A percentile compares a stretch with the other conserved stretches of the same genome.
These are phyloP conservation scores for Taphrina populina DNA, from an alignment of 1,139 yeast genomes.

Conservation along the genomic window DNA sequence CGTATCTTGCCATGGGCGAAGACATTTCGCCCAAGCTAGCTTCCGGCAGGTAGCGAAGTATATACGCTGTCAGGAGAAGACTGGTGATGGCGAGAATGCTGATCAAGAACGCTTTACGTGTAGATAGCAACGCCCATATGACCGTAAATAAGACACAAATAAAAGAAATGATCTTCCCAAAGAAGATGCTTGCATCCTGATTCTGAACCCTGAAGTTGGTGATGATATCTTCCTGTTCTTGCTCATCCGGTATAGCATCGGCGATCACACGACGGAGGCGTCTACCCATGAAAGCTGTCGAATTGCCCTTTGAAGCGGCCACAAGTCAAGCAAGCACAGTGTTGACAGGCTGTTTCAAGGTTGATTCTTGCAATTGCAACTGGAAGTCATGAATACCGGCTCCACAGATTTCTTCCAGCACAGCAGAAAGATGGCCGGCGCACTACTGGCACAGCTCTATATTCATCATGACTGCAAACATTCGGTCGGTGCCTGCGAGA, in stretches of 20 bases:
- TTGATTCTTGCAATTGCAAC: no score
- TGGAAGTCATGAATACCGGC: no score
- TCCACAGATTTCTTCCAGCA: no score
- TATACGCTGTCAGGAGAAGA: conserved; percentile 14
- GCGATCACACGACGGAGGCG: no score
- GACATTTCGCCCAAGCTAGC: not conserved
- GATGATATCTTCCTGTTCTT: conserved; percentile 16
- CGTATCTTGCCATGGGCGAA: conserved; percentile 9
- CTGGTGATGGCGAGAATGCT: conserved; percentile 17
- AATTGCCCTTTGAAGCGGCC: no score
- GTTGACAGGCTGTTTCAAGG: no score
- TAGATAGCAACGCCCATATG: not conserved
- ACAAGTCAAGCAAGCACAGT: no score
- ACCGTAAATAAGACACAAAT: conserved; percentile 2
- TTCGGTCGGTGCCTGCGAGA: no score
- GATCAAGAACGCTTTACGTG: not conserved
- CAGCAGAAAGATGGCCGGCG: no score
- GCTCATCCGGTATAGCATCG: conserved; percentile 14
- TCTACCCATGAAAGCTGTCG: not conserved
- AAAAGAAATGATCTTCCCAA: not conserved
- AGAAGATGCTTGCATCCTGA: not conserved
- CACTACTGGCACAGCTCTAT: no score
- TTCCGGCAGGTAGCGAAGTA: conserved; percentile 2
- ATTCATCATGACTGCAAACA: no score
- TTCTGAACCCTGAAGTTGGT: not conserved